Evolutionary conservation across 2,329 filamentous ascomycete genomes (phyloP), one percentile per base, ranked within the genome.

Genomic region (Fusarium falciforme): DNA sequence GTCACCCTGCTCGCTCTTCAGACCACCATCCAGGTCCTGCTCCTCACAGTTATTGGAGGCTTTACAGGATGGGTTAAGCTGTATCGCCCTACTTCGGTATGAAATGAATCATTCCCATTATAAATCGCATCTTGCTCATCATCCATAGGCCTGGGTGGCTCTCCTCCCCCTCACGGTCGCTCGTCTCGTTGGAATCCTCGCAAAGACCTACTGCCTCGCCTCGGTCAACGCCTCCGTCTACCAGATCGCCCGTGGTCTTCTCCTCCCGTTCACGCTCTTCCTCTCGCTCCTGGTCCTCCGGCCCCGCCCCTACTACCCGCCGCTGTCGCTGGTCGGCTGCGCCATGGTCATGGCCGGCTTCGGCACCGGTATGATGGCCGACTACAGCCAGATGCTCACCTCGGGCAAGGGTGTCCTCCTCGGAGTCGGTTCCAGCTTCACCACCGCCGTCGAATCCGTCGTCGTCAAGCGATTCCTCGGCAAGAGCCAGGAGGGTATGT

Each of bases 201-300:
- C 76, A 40, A 78, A 78, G 76, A 78, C 76, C 3, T 78, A 78
- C 74, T 78, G 76, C 60, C 76, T 78, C 64, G 76, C 76, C 61
- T 78, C 76, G 1, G 76, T 78, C 58, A 78, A 78, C 52, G 76
- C 76, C n/a, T 78, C 76, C 16, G 76, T 78, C 36, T 78, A 78
- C 68, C 76, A 78, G 57, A 78, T 78, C 66, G 76, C 76, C 12
- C 76, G 76, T 40, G 76, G 76, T 29, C 76, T 78, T 5, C 71
- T 78, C 16, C 68, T 78, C 16, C 76, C 76, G 4, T 78, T 78
- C 49, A 78, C 76, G 12, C 76, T 78, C 61, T 73, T 78, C 61
- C 67, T 78, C 29, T 78, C 76, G 55, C 71, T 78, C 17, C 44
- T 78, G 49, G 76, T 78, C 25, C 76, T 78, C 29, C 74, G 76